Percentiles rank a stretch among this genome's conserved stretches.
These are phyloP conservation scores for Pyrus hybrid DNA, from an alignment of 331 rosid species.

Conservation along the genomic window DNA sequence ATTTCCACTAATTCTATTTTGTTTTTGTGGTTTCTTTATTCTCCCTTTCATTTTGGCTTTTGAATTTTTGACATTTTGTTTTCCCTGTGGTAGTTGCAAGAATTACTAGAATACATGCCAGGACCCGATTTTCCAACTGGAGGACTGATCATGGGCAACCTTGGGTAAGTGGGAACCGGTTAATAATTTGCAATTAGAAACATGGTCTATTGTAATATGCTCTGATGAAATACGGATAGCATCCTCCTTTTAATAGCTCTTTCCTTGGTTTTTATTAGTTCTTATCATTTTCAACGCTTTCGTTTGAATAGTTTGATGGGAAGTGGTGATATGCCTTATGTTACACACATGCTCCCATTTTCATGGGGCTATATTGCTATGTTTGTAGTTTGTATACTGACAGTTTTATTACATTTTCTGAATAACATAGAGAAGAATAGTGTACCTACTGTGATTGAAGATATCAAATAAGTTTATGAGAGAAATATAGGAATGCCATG, in stretches of 20 bases:
- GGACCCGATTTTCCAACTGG: conserved; percentile 99
- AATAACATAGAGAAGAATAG: neutral
- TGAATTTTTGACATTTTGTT: conserved; percentile 7
- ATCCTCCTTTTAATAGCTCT: neutral
- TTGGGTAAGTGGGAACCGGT: conserved; percentile 53
- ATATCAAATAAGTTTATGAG: neutral
- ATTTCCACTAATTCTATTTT: neutral
- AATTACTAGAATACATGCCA: conserved; percentile 98
- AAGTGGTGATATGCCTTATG: neutral
- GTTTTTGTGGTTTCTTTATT: neutral
- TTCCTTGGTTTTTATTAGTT: neutral
- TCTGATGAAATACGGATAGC: neutral
- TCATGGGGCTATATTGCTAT: neutral
- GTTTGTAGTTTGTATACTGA: too few relatives aligned
- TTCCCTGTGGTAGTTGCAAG: conserved; percentile 63
- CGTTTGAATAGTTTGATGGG: neutral
- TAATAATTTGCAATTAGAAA: neutral
- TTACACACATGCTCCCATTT: neutral
- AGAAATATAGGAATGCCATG: neutral
- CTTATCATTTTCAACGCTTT: neutral
- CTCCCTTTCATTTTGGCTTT: neutral
- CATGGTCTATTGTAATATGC: neutral
- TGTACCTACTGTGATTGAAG: neutral
- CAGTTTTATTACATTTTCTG: neutral
- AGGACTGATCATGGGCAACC: conserved; percentile 90